Conservation (phyloP, 208 protist species). For the Jaenimonas drosophilae region DNA sequence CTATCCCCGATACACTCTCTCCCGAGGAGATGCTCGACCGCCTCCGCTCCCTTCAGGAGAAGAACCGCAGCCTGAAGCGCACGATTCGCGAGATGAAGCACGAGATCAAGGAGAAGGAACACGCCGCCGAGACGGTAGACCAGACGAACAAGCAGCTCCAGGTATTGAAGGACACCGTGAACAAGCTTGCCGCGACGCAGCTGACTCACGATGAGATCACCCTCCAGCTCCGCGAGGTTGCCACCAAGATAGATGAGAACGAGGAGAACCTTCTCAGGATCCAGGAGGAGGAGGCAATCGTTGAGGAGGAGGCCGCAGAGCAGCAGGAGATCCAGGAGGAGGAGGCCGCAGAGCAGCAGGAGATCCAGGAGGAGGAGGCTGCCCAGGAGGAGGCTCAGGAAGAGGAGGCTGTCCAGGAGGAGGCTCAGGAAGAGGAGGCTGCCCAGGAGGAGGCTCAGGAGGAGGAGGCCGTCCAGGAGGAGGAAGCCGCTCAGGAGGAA, state of each 20-base stretch:
- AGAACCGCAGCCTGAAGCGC: not conserved
- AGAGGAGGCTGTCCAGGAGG: not conserved
- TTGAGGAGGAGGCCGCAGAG: constrained; percentile 1
- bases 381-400: not conserved
- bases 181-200: not conserved
- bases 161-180: not conserved
- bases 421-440: constrained; percentile 4
- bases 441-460: not conserved
- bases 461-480: not conserved
- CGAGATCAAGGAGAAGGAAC: constrained; percentile 1
- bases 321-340: constrained; percentile 3
- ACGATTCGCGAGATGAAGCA: constrained; percentile 1
- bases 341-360: not conserved
- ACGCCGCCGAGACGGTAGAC: not conserved
- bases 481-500: no score
- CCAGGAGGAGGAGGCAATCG: constrained; percentile 1
- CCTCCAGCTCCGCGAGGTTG: not conserved
- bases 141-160: not conserved
- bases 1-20: no score
- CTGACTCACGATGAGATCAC: not conserved
- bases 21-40: not conserved
- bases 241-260: not conserved
- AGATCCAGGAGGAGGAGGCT: constrained; percentile 1
- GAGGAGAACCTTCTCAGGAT: not conserved
- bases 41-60: constrained; percentile 1